Evolutionary conservation across 2,329 filamentous ascomycete genomes (phyloP), one percentile per base, ranked within the genome.

Genomic region (Neocatenulostroma microsporum): DNA sequence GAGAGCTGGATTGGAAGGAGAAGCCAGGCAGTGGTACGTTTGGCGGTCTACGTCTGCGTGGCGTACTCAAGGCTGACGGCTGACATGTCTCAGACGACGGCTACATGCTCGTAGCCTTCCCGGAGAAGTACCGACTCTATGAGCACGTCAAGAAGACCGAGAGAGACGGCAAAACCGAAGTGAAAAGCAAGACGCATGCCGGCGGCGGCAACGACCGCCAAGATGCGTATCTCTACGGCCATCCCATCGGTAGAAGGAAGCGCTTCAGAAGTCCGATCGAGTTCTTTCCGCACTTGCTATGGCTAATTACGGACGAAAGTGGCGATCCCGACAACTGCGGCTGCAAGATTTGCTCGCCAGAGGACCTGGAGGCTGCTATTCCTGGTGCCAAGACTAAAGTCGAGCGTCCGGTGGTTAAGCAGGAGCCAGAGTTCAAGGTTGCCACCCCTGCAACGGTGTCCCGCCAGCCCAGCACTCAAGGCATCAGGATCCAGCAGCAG

Each of bases 201-300:
- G 65, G 62, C 23, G 70, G 67, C 21, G 66, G 63, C 9, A 70
- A 69, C 42, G 70, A 74, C 49, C 60, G 73, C 37, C 70, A 74
- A 47, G 74, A 78, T 50, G 72, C 72, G 21, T 78, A 77, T 45
- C 62, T 78, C 5, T 78, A 77, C 51, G 74, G 74, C 14, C 73
- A 78, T 49, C 74, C 73, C 3, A 58, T 65, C 30, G 74, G 73
- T 12, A 63, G 69, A 13, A 70, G 67, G 53, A 76, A 76, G 56
- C 65, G 73, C 32, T 78, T 69, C 51, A 58, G 74, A 37, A 77
- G 72, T 48, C 73, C 74, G 0, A 66, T 66, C 34, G 74, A 78
- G 44, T 78, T 78, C 60, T 74, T 76, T 42, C 72, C 71, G 3
- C 74, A 78, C 51, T 56, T 78, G 3, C 54, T 76, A 2, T 76